Evolutionary conservation across 1,284 basidiomycete species (phyloP), one percentile per base, ranked within the genome.

Genomic region (Hemileia vastatrix): DNA sequence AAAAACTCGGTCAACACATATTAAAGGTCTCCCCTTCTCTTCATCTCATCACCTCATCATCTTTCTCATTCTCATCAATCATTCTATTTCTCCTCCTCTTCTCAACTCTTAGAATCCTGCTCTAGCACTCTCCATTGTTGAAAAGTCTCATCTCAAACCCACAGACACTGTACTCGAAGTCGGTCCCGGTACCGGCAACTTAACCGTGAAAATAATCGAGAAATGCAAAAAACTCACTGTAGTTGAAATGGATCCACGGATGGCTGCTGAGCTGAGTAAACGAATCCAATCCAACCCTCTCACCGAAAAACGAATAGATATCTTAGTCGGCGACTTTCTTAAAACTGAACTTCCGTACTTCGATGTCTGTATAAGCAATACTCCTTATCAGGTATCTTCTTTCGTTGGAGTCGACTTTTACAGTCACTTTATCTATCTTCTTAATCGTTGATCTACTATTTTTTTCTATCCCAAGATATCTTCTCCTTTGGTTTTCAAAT

Each of bases 341-440:
- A 98, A 98, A 78, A 90, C 89, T 19, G 88, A 92, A 47, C 80
- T 98, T 19, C 94, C 94, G 3, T 97, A 94, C 78, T 97, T 98
- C 72, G 94, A 98, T 77, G 94, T 96, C 64, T 96, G 93, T 81
- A 98, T 98, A 76, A 92, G 88, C 71, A 98, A 98, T 76, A 98
- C 94, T 1, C 94, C 94, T 0, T 99, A 98, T 78, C 94, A 97
- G 77, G 81, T 81, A 15, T 52, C 76, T 71, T 18, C 21, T 15
- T 23, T 52, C 11, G 15, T 31, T n/a, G 6, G 31, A 32, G 11
- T 11, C 47, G n/a, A 13, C 36, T 31, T 45, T 6, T 27, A 31
- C 50, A 24, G 2, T 23, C 23, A 2, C 50, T 6, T 21, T 3
- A 44, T 13, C 40, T 13, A n/a, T 43, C 8, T 43, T 8, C n/a